phyloP scores from a whole-genome alignment of 148 eudicot species.

The Spergularia bocconei region DNA sequence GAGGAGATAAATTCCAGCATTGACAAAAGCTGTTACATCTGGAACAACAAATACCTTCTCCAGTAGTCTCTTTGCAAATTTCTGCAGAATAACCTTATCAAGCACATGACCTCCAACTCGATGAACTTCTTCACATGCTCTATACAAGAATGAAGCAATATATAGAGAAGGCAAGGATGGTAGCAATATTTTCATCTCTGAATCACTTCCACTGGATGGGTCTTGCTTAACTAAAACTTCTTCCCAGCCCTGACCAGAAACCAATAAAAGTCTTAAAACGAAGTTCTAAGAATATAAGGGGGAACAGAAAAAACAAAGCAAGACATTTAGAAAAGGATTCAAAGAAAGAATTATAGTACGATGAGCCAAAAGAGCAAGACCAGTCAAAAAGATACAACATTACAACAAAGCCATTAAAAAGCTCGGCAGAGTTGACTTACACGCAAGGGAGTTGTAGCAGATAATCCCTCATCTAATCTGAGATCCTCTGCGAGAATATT shows the following conservation, averaged over 20 bases:
- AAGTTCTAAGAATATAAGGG: not conserved
- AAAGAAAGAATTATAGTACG: not conserved
- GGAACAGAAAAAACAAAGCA: not conserved
- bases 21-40: not conserved
- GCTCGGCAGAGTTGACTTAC: slow-evolving; percentile 44
- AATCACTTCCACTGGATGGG: slow-evolving; percentile 55
- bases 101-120: slow-evolving; percentile 95
- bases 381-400: not conserved
- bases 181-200: slow-evolving; percentile 86
- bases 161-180: slow-evolving; percentile 91
- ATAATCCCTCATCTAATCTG: slow-evolving; percentile 67
- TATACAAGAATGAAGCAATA: slow-evolving; percentile 73
- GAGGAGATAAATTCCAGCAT: not conserved
- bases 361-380: not conserved
- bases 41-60: slow-evolving; percentile 59
- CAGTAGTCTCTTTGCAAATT: slow-evolving; percentile 57
- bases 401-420: slow-evolving; percentile 1
- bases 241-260: slow-evolving; percentile 83
- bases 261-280: slow-evolving; percentile 7
- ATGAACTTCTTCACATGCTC: slow-evolving; percentile 91
- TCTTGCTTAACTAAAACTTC: slow-evolving; percentile 88
- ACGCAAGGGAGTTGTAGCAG: slow-evolving; percentile 56
- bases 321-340: no score
- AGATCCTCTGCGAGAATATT: slow-evolving; percentile 50
- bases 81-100: slow-evolving; percentile 74